Conservation (phyloP, 73 alveolate species). For the Durusdinium trenchii region DNA sequence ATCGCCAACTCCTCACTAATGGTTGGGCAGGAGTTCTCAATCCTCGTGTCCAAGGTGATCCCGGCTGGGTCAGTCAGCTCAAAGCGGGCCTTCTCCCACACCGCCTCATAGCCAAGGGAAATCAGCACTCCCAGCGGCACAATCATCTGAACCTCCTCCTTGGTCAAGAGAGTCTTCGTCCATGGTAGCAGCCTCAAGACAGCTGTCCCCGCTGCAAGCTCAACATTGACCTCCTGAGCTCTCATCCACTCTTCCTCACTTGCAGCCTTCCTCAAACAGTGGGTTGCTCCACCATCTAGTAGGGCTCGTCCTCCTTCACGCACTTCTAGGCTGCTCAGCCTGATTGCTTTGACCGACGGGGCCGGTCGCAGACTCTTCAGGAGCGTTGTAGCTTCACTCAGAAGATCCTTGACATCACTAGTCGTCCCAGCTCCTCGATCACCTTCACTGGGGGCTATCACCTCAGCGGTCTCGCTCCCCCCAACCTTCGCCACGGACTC, state of each 20-base stretch:
- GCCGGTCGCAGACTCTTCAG: not conserved
- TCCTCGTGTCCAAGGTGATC: not conserved
- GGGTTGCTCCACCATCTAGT: conserved; percentile 14
- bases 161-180: not conserved
- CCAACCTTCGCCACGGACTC: no score
- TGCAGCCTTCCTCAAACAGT: not conserved
- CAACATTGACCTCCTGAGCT: not conserved
- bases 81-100: not conserved
- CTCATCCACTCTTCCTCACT: not conserved
- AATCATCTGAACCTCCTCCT: not conserved
- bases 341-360: not conserved
- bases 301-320: not conserved
- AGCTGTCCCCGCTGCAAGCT: not conserved
- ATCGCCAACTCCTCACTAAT: not conserved
- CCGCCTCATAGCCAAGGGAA: not conserved
- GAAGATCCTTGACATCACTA: not conserved
- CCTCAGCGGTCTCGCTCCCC: no score
- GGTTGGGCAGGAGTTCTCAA: not conserved
- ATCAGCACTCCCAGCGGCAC: conserved; percentile 20
- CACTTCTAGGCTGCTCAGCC: not conserved
- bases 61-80: not conserved
- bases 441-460: no score
- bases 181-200: not conserved
- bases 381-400: not conserved
- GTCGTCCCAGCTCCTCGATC: no score